phyloP scores from a whole-genome alignment of 1,284 basidiomycete species.

The Acaromyces ingoldii region DNA sequence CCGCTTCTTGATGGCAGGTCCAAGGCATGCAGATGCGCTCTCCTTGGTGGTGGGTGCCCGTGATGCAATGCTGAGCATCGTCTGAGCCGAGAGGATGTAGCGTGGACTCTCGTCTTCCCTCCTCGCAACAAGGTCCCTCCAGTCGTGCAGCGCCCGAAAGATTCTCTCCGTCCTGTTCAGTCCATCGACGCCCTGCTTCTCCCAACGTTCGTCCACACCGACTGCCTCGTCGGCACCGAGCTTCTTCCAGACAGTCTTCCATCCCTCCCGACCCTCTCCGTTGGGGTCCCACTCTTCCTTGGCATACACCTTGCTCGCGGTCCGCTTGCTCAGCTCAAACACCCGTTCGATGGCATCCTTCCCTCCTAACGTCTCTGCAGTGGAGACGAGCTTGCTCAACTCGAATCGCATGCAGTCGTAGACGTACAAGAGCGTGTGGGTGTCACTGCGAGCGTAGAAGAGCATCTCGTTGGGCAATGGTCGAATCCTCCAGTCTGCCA shows the following conservation, averaged over 20 bases:
- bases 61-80: conserved; percentile 34
- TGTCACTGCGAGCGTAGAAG: conserved; percentile 87
- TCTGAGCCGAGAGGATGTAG: conserved; percentile 29
- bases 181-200: conserved; percentile 14
- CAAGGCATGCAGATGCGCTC: conserved; percentile 23
- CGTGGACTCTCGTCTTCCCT: conserved; percentile 81
- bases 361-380: conserved; percentile 17
- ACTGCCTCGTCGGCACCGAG: conserved; percentile 53
- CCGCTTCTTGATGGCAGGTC: conserved; percentile 23
- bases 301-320: conserved; percentile 41
- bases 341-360: conserved; percentile 53
- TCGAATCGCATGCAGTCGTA: conserved; percentile 88
- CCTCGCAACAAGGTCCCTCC: conserved; percentile 77
- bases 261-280: conserved; percentile 40
- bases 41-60: conserved; percentile 31
- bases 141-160: conserved; percentile 71
- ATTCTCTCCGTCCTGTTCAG: conserved; percentile 55
- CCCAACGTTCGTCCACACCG: conserved; percentile 20
- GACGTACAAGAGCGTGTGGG: conserved; percentile 86
- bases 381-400: conserved; percentile 58
- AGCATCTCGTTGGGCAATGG: conserved; percentile 86
- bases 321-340: conserved; percentile 36
- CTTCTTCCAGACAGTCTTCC: conserved; percentile 39
- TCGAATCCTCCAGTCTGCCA: conserved; percentile 92
- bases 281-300: conserved; percentile 46